Base-by-base conservation (phyloP, 495 filamentous ascomycete species). In the Neurospora intermedia region DNA sequence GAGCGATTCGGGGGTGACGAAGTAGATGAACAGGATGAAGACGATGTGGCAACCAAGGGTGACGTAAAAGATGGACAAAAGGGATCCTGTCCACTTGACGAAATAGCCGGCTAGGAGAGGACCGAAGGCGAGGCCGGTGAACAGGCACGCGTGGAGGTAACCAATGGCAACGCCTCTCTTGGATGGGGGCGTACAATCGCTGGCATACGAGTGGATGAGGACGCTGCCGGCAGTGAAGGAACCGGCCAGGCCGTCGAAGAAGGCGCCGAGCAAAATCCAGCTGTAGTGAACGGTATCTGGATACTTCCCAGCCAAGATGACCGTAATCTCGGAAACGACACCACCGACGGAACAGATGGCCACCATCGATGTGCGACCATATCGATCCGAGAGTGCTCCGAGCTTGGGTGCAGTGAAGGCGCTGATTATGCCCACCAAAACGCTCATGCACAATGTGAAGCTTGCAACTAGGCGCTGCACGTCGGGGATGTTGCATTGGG, bases 141-240 rank as follows among this genome's bases (percentile, higher is more conserved):
- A 99, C 18, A 99, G 84, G 76, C 90, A 91, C 16, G 93, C 94
- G 76, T 98, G 93, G 74, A 97, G 91, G 75, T 92, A 93, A 4
- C 92, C 94, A 80, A 99, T 97, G 31, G 90, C 89, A n/a, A 96
- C 91, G 69, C 90, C 93, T 23, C 96, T 88, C 73, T 88, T 87
- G 39, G 90, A 89, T 0, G 93, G 92, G 18, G 89, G 84, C 15
- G 96, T 95, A 81, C 93, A 97, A 78, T 99, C 96, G 48, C 92
- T 88, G 7, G 90, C 91, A 79, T 98, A 99, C 0, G 95, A 91
- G 77, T 94, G 89, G 31, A 88, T 89, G 46, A 98, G 77, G 11
- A 96, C 92, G 84, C 93, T 91, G 4, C 88, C 89, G 1, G 91
- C 87, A 3, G 93, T 94, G 81, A 97, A 97, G 42, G 93, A 96